Evolutionary conservation across 495 filamentous ascomycete genomes (phyloP).

Genomic region (Aspergillus homomorphus): DNA sequence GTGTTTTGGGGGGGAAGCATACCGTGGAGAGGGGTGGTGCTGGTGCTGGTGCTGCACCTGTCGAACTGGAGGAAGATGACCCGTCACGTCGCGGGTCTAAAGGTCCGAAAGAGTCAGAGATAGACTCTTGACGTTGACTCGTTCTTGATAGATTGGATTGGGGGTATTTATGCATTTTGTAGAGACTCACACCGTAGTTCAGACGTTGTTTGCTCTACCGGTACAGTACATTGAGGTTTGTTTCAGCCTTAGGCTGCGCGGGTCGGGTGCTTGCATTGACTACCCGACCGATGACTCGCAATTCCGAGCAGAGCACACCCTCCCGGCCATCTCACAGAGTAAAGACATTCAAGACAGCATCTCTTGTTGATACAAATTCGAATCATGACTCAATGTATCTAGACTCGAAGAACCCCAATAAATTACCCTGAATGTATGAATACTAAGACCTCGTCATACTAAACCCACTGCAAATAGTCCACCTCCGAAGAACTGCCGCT

Average conservation of each 20-base stretch:
- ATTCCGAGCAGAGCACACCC: too few relatives aligned
- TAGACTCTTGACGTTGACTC: background rate
- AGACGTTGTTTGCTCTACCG: too few relatives aligned
- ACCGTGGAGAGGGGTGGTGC: background rate
- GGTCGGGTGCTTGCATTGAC: too few relatives aligned
- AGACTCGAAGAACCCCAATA: too few relatives aligned
- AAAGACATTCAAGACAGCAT: background rate
- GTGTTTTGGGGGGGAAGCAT: background rate
- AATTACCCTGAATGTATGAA: too few relatives aligned
- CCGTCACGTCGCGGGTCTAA: background rate
- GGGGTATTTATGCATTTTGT: background rate
- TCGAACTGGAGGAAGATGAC: background rate
- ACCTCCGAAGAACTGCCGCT: slow-evolving; percentile 15
- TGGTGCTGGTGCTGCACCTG: background rate
- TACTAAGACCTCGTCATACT: too few relatives aligned
- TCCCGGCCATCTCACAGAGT: too few relatives aligned
- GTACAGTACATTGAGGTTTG: too few relatives aligned
- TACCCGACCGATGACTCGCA: too few relatives aligned
- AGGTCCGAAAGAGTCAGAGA: background rate
- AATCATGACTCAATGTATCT: too few relatives aligned
- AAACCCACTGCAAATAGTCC: background rate
- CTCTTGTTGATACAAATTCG: too few relatives aligned
- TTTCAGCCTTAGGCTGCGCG: too few relatives aligned
- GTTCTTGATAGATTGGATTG: background rate
- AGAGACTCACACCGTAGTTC: background rate